phyloP scores from a whole-genome alignment of 495 filamentous ascomycete genomes.

The Aspergillus nidulans region DNA sequence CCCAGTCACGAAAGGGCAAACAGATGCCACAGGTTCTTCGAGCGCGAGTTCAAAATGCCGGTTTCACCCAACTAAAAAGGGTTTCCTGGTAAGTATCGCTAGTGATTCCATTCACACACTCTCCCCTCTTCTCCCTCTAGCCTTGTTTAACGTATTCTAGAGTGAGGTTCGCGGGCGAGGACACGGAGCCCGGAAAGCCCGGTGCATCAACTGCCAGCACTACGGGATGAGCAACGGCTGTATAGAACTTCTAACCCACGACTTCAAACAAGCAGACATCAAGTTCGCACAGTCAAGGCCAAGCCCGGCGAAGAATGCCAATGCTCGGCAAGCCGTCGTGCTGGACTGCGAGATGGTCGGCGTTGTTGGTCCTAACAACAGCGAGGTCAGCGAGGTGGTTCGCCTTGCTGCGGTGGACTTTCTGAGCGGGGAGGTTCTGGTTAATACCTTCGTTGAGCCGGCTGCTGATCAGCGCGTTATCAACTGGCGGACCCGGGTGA shows the following conservation, averaged over 20 bases:
- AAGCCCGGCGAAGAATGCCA: not conserved
- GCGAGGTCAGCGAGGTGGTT: constrained; percentile 12
- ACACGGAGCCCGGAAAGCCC: not conserved
- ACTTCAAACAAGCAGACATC: not conserved
- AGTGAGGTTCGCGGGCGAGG: not conserved
- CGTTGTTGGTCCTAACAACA: not conserved
- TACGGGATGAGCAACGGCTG: not conserved
- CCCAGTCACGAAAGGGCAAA: not conserved
- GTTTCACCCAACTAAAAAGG: not conserved
- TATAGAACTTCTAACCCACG: not conserved
- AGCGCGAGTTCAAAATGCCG: not conserved
- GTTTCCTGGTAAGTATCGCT: not conserved
- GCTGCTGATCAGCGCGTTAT: constrained; percentile 15
- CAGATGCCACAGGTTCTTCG: not conserved
- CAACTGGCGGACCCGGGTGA: constrained; percentile 33
- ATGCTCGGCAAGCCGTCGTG: constrained; percentile 8
- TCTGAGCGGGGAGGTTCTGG: constrained; percentile 34
- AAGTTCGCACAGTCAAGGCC: not conserved
- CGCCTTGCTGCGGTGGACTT: constrained; percentile 32
- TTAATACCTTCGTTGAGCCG: constrained; percentile 34
- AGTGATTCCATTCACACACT: not conserved
- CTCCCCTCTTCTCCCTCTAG: not conserved
- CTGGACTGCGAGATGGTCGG: constrained; percentile 30
- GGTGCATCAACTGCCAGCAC: not conserved
- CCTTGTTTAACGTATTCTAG: no score